These are phyloP conservation scores for Phialemonium atrogriseum DNA, from an alignment of 2,329 filamentous ascomycete species.

Conservation along the genomic window DNA sequence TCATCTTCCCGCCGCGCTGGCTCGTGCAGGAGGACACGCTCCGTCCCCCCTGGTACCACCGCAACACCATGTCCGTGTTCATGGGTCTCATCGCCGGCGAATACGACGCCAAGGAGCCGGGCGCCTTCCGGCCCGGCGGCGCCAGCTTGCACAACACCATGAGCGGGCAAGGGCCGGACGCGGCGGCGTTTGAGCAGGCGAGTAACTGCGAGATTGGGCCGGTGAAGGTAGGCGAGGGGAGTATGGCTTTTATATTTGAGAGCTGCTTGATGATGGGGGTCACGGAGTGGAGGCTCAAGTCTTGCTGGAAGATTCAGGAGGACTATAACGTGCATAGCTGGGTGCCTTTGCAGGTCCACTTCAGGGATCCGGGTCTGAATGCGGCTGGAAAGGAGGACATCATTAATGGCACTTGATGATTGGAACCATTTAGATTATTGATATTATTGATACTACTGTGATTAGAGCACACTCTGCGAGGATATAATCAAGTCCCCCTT, in stretches of 20 bases:
- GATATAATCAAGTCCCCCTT: too few species aligned
- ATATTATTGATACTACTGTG: too few species aligned
- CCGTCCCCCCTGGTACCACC: constrained; percentile 58
- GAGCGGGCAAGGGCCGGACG: constrained; percentile 43
- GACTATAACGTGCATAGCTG: too few species aligned
- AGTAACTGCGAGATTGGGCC: constrained; percentile 29
- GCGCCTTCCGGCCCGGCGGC: constrained; percentile 31
- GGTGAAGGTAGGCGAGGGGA: constrained; percentile 29
- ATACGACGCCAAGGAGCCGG: too few species aligned
- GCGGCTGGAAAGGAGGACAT: too few species aligned
- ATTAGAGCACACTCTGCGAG: too few species aligned
- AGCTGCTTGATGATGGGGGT: constrained; percentile 42
- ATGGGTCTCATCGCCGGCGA: constrained; percentile 48
- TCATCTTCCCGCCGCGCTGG: constrained; percentile 61
- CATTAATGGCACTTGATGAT: too few species aligned
- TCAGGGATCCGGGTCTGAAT: too few species aligned
- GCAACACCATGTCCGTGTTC: constrained; percentile 49
- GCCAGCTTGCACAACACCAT: constrained; percentile 46
- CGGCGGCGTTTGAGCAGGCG: constrained; percentile 33
- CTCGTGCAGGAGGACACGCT: constrained; percentile 54
- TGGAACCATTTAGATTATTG: too few species aligned
- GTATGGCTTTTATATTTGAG: constrained; percentile 39
- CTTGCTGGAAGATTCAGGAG: too few species aligned
- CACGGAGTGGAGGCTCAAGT: constrained; percentile 40
- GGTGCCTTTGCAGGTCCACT: too few species aligned